phyloP scores from a whole-genome alignment of 345 rosid species.

The Murraya paniculata region DNA sequence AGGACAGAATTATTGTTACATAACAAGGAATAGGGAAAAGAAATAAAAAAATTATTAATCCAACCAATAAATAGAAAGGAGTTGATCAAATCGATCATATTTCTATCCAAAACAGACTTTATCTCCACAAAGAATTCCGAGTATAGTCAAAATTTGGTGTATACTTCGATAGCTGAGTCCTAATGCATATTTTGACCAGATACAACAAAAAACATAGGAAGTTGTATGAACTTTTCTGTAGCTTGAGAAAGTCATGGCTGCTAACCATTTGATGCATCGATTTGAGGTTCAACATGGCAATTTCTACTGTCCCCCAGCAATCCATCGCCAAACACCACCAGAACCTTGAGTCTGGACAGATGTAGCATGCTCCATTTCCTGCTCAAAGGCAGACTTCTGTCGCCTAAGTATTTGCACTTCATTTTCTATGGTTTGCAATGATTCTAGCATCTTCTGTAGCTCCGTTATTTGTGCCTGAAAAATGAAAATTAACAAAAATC shows the following conservation, averaged over 20 bases:
- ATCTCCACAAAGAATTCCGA: neutral
- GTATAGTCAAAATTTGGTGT: neutral
- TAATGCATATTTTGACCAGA: neutral
- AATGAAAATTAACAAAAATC: constrained; percentile 5
- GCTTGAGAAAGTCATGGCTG: neutral
- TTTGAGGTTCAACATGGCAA: constrained; percentile 14
- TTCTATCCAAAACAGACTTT: neutral
- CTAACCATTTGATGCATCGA: neutral
- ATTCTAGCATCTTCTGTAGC: constrained; percentile 76
- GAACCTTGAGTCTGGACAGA: constrained; percentile 63
- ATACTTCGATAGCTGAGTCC: neutral
- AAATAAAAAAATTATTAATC: neutral
- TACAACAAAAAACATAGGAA: neutral
- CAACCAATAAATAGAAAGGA: constrained; percentile 1
- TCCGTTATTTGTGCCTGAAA: constrained; percentile 88
- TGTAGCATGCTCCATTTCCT: constrained; percentile 52
- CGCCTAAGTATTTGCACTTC: constrained; percentile 81
- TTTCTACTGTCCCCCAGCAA: constrained; percentile 41
- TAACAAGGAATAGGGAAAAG: neutral
- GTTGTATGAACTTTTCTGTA: neutral
- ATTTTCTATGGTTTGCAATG: constrained; percentile 64
- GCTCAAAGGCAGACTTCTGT: constrained; percentile 66
- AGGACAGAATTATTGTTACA: constrained; percentile 6
- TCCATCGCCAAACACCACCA: constrained; percentile 84
- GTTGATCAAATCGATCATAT: constrained; percentile 5